Conservation (phyloP, 1,139 yeast species). For the Yamadazyma triangularis region DNA sequence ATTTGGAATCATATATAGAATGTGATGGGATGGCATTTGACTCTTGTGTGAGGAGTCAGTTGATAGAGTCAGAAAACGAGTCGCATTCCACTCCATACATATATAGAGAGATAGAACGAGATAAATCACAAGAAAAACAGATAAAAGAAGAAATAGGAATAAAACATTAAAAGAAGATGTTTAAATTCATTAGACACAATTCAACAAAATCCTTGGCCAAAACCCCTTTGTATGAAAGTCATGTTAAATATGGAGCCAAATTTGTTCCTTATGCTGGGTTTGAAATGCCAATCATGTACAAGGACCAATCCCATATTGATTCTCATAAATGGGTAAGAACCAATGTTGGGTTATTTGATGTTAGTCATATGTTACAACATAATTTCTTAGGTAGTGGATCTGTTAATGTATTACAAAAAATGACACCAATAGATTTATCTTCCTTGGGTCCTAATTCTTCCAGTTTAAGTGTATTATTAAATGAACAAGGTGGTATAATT, state of each 20-base stretch:
- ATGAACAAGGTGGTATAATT: slow-evolving; percentile 72
- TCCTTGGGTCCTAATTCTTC: slow-evolving; percentile 54
- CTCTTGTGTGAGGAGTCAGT: neutral
- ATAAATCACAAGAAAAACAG: neutral
- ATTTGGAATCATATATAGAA: slow-evolving; percentile 1
- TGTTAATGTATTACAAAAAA: slow-evolving; percentile 62
- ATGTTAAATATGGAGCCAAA: slow-evolving; percentile 74
- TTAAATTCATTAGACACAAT: slow-evolving; percentile 21
- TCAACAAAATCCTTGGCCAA: slow-evolving; percentile 35
- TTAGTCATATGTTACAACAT: slow-evolving; percentile 96
- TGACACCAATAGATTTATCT: slow-evolving; percentile 81
- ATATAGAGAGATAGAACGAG: neutral
- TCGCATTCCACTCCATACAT: slow-evolving; percentile 1
- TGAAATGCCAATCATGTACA: slow-evolving; percentile 88
- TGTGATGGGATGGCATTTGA: neutral
- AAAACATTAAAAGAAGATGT: slow-evolving; percentile 9
- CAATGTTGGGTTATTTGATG: slow-evolving; percentile 90
- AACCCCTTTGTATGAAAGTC: slow-evolving; percentile 83
- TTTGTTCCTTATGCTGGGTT: slow-evolving; percentile 96
- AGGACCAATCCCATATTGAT: slow-evolving; percentile 78
- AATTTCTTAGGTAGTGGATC: slow-evolving; percentile 65
- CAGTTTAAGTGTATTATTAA: slow-evolving; percentile 75
- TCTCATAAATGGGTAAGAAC: slow-evolving; percentile 93
- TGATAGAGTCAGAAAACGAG: slow-evolving; percentile 1
- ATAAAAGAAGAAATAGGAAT: neutral